Evolutionary conservation across 768 basidiomycete genomes (phyloP), one percentile per base, ranked within the genome.

Genomic region (Serpula lacrymans): DNA sequence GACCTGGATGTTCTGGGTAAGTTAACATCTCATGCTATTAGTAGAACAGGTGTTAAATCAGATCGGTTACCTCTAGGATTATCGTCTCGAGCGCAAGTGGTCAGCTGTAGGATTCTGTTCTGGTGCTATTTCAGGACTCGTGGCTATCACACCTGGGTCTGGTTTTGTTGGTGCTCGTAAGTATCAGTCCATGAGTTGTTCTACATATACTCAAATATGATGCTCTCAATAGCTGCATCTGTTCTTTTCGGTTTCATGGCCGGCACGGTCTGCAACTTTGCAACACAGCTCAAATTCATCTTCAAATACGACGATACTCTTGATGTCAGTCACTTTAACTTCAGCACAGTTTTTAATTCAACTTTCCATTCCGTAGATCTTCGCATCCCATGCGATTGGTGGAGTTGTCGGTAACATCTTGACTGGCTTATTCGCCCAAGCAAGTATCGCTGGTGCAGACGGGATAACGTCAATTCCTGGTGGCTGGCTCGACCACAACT

Each of bases 21-120:
- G 71, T 54, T 6, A 27, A 11, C 13, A 14, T 14, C 2, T 16
- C 17, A 25, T 20, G 30, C n/a, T 5, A 25, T 6, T 3, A 11
- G 3, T 21, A 4, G 14, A 28, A n/a, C n/a, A n/a, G n/a, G n/a
- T 34, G 2, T 20, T 18, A 14, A 26, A 12, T 1, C 14, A 39
- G 17, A 39, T 12, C 24, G n/a, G 7, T n/a, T 5, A 25, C 28
- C 13, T 18, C 0, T 34, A 83, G 75, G 94, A 98, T 70, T 97
- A 80, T 64, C 82, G 94, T 43, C 75, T 96, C 34, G 94, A 96
- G 64, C 77, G 76, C 60, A 95, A 96, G 59, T 96, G 92, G 93
- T 83, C 80, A 37, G 85, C 80, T 1, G 90, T 97, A 45, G 92
- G 93, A 6, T 95, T 95, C 68, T 98, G 95, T 65, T 92, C 93